These are phyloP conservation scores for Auricularia heimuer DNA, from an alignment of 768 basidiomycete genomes.

Conservation along the genomic window DNA sequence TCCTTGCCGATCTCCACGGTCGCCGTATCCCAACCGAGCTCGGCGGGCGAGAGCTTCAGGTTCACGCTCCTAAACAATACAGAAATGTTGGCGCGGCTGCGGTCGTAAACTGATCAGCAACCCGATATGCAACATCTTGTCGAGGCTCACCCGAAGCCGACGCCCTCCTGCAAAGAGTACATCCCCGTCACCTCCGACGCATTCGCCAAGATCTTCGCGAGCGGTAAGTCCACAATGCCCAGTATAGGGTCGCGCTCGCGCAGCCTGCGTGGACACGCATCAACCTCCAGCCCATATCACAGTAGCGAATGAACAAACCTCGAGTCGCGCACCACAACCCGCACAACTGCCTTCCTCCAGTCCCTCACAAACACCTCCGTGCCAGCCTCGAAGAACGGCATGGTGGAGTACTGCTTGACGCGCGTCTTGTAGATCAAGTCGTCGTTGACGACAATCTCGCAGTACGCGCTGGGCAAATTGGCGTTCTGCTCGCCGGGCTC, in stretches of 20 bases:
- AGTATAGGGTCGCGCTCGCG: constrained; percentile 59
- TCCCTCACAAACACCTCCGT: constrained; percentile 63
- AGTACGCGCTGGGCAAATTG: constrained; percentile 60
- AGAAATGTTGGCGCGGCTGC: constrained; percentile 49
- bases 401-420: constrained; percentile 38
- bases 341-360: constrained; percentile 47
- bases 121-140: background rate
- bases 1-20: constrained; percentile 40
- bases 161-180: constrained; percentile 59
- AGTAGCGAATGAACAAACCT: constrained; percentile 13
- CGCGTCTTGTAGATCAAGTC: constrained; percentile 38
- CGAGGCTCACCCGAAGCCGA: constrained; percentile 35
- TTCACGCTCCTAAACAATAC: constrained; percentile 61
- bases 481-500: constrained; percentile 42
- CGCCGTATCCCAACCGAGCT: constrained; percentile 61
- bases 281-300: background rate
- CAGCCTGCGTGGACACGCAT: constrained; percentile 14
- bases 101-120: background rate
- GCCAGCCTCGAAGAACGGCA: constrained; percentile 49
- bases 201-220: constrained; percentile 36
- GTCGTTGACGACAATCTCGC: constrained; percentile 46
- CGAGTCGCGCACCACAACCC: constrained; percentile 56
- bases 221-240: constrained; percentile 54
- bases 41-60: constrained; percentile 42
- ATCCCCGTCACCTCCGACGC: constrained; percentile 46